Evolutionary conservation across 1,139 yeast genomes (phyloP).

Genomic region (Yamadazyma pseudoaaseri): DNA sequence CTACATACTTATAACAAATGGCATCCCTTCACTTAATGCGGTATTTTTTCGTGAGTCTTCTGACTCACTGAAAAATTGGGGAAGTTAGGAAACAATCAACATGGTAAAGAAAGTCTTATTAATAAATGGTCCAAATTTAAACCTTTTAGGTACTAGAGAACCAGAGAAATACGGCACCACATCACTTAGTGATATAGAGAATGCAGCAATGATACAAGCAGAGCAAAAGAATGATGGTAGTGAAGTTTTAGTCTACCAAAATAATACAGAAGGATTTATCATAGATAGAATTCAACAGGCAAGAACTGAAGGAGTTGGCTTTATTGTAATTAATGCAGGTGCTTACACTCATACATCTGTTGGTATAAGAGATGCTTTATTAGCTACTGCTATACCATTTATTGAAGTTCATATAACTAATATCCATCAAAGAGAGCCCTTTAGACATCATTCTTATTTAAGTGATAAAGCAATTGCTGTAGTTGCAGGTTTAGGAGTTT

Average conservation of each 20-base stretch:
- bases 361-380: slow-evolving; percentile 48
- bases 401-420: slow-evolving; percentile 51
- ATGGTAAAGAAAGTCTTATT: slow-evolving; percentile 44
- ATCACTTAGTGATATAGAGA: slow-evolving; percentile 39
- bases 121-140: slow-evolving; percentile 49
- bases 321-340: slow-evolving; percentile 49
- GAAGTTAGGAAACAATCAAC: background rate
- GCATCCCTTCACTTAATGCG: no score
- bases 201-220: slow-evolving; percentile 39
- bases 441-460: slow-evolving; percentile 48
- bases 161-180: slow-evolving; percentile 52
- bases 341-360: slow-evolving; percentile 53
- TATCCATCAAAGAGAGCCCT: slow-evolving; percentile 49
- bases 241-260: slow-evolving; percentile 34
- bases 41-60: no score
- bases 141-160: slow-evolving; percentile 47
- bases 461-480: slow-evolving; percentile 51
- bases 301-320: slow-evolving; percentile 36
- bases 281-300: slow-evolving; percentile 49
- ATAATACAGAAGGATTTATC: slow-evolving; percentile 47
- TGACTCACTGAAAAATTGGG: slow-evolving; percentile 2
- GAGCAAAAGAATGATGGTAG: slow-evolving; percentile 27
- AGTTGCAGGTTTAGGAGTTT: slow-evolving; percentile 47
- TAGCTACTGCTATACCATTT: slow-evolving; percentile 48
- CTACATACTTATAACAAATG: no score